Evolutionary conservation across 352 stramenopile species (phyloP).

Genomic region (Phytophthora kernoviae): DNA sequence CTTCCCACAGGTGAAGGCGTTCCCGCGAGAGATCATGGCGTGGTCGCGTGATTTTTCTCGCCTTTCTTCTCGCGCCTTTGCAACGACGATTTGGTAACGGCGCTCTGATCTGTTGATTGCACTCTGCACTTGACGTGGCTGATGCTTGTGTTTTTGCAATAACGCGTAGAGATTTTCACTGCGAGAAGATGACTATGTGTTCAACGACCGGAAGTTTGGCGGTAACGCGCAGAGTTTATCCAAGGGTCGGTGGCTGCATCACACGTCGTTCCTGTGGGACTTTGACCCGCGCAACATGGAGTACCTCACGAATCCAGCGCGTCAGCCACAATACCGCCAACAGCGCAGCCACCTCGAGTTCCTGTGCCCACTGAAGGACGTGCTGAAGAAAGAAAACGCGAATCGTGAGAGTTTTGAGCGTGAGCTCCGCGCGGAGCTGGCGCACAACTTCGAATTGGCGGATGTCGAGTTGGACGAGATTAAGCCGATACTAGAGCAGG

Average conservation of each 20-base stretch:
- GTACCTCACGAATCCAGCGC: constrained; percentile 94
- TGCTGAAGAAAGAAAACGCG: constrained; percentile 46
- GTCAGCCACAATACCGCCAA: constrained; percentile 94
- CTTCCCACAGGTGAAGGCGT: constrained; percentile 80
- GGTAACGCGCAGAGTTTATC: constrained; percentile 97
- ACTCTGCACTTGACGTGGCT: neutral
- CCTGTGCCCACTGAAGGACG: constrained; percentile 89
- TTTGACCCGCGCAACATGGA: constrained; percentile 94
- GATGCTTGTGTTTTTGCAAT: constrained; percentile 8
- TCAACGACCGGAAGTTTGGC: constrained; percentile 94
- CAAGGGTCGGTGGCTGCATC: constrained; percentile 95
- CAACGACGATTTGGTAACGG: constrained; percentile 28
- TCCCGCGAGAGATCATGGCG: constrained; percentile 93
- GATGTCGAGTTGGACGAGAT: constrained; percentile 55
- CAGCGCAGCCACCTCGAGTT: constrained; percentile 94
- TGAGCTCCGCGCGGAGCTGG: constrained; percentile 53
- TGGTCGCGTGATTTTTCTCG: constrained; percentile 84
- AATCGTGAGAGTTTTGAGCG: constrained; percentile 48
- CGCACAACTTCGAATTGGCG: constrained; percentile 62
- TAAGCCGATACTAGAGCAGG: constrained; percentile 48
- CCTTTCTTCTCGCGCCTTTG: constrained; percentile 77
- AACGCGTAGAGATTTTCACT: constrained; percentile 82
- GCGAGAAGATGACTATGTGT: constrained; percentile 96
- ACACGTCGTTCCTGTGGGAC: constrained; percentile 98
- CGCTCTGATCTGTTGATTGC: neutral